Percentiles rank a stretch among this genome's conserved stretches.
These are phyloP conservation scores for Corynespora cassiicola DNA, from an alignment of 2,329 filamentous ascomycete genomes.

Conservation along the genomic window DNA sequence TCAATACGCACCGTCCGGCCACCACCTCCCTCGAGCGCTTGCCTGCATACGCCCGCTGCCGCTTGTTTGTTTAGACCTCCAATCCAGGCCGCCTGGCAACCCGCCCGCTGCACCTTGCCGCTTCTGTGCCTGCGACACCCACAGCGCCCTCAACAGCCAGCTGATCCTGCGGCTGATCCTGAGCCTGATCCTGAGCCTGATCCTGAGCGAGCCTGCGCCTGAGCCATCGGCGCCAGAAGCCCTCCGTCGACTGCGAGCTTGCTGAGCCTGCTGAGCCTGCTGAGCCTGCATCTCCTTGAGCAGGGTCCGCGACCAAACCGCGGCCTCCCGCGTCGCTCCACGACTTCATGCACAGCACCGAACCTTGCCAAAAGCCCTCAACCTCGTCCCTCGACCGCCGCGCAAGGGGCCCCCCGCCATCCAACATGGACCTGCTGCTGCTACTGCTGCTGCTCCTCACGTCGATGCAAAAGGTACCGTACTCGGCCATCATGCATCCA, in stretches of 20 bases:
- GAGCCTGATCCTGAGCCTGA: too few species aligned
- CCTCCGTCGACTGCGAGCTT: too few species aligned
- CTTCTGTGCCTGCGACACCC: not conserved
- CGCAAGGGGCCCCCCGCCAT: not conserved
- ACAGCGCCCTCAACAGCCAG: too few species aligned
- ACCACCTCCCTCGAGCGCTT: too few species aligned
- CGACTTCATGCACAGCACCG: conserved; percentile 4
- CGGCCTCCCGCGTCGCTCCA: not conserved
- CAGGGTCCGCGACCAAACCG: not conserved
- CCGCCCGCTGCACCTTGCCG: conserved; percentile 1
- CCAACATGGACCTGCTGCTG: too few species aligned
- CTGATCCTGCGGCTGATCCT: not conserved
- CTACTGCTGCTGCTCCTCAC: too few species aligned
- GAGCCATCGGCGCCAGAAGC: not conserved
- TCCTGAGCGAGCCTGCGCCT: too few species aligned
- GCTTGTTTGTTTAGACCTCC: conserved; percentile 7
- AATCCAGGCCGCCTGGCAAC: not conserved
- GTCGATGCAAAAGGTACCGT: too few species aligned
- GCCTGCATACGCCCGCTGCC: conserved; percentile 6
- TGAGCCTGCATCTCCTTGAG: too few species aligned
- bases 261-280: too few species aligned
- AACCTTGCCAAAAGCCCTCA: not conserved
- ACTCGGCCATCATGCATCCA: not conserved
- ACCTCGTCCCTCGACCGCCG: too few species aligned
- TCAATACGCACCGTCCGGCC: too few species aligned